Evolutionary conservation across 306 rosid species (phyloP).

Genomic region (Rosa multiflora): DNA sequence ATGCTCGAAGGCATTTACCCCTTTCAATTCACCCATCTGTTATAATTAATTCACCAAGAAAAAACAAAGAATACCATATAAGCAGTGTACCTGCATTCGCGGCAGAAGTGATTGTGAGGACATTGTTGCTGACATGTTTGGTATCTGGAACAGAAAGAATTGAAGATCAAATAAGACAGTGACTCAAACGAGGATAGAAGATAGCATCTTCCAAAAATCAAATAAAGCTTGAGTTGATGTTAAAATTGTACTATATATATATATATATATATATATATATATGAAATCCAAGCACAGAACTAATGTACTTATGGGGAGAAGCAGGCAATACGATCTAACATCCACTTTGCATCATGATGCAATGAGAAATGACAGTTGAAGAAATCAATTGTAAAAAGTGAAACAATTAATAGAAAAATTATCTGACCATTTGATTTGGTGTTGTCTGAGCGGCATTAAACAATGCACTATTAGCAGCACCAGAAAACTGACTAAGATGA

Average conservation of each 20-base stretch:
- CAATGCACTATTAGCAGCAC: slow-evolving; percentile 74
- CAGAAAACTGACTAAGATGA: slow-evolving; percentile 69
- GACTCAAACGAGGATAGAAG: slow-evolving; percentile 17
- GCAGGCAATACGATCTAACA: background rate
- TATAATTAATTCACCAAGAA: background rate
- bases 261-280: background rate
- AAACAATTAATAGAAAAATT: slow-evolving; percentile 2
- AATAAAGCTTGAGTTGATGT: background rate
- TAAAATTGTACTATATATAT: background rate
- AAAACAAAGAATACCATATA: slow-evolving; percentile 27
- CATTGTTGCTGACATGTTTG: slow-evolving; percentile 78
- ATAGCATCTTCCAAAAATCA: background rate
- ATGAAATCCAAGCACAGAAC: background rate
- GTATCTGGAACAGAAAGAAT: slow-evolving; percentile 54
- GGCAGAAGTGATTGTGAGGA: slow-evolving; percentile 68
- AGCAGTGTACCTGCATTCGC: slow-evolving; percentile 70
- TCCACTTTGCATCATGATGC: background rate
- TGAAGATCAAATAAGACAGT: slow-evolving; percentile 19
- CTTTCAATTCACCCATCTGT: background rate
- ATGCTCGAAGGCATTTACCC: background rate
- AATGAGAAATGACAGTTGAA: background rate
- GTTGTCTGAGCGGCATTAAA: slow-evolving; percentile 90
- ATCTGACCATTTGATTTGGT: slow-evolving; percentile 80
- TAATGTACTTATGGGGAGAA: background rate
- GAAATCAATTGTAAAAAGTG: background rate